Base-by-base conservation (phyloP, 306 rosid genomes). In the Malus domestica region DNA sequence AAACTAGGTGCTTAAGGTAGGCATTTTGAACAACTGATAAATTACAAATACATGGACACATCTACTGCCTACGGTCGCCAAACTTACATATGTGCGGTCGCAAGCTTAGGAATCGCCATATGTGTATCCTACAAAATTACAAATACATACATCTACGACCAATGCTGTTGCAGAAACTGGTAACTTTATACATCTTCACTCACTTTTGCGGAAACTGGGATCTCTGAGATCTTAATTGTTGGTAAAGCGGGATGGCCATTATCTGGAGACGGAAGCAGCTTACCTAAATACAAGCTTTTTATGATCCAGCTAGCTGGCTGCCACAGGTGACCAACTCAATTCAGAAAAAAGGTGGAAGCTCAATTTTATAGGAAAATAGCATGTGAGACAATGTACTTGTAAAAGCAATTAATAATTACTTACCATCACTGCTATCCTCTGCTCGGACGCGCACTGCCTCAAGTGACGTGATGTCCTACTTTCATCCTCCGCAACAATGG, bases 231-330 rank as follows among this genome's bases (percentile, higher is more conserved):
- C 52, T 72, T 68, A 71, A 63, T 33, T 49, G 73, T 32, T 78
- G 81, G 71, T 77, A 77, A 77, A 7, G 76, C 57, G 29, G 74
- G 25, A 23, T 3, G 15, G 18, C 76, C 76, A 70, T 77, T 77
- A 63, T 86, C 83, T 8, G 72, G 23, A 52, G 88, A 73, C 66
- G 90, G 94, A 75, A 90, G 86, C 29, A 90, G 87, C 82, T 85
- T 84, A 64, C 94, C 97, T 9, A 85, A 81, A 87, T 90, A 84
- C 82, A 94, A 88, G 85, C 96, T 90, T 79, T 85, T 77, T n/a
- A 91, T 65, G 72, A 90, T 86, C 98, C 98, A 91, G 80, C 88
- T 85, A 64, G 67, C 82, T 20, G 94, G 82, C 98, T 91, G 93
- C 83, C 55, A 65, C 76, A 86, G 64, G 75, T 6, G 73, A 71